Evolutionary conservation across 306 rosid genomes (phyloP), one percentile per base, ranked within the genome.

Genomic region (Hippophae tibetana): DNA sequence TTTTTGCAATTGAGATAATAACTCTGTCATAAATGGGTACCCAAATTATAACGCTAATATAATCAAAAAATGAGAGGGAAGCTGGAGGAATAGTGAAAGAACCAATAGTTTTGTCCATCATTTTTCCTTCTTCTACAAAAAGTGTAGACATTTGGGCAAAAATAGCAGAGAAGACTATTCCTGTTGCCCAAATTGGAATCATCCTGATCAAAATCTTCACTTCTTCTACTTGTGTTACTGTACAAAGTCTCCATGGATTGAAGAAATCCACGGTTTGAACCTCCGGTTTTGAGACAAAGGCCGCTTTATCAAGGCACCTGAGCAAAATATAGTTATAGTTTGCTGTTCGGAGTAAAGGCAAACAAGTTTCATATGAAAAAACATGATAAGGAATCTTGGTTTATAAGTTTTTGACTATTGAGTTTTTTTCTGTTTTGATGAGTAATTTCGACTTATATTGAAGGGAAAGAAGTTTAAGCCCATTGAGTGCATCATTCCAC

Each of bases 271-370:
- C 62, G 27, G 3, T 2, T 26, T 48, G 48, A 26, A 38, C 57
- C 49, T 66, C 72, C 7, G 40, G 23, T 6, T 31, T 62, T n/a
- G 80, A 56, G 1, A 69, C 27, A 10, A 60, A 27, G 26, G 76
- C 59, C 6, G 80, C 80, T 61, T 75, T 75, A 54, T 75, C 76
- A 52, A 75, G 72, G 53, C 66, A 75, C 62, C 76, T 75, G 61
- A 43, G 42, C 38, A 10, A 46, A 9, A 13, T 25, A 56, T 55
- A 47, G 10, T 56, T 12, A 3, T 3, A 9, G 14, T n/a, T 55
- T 27, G 5, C 2, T 31, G 38, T 4, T 31, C 38, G 0, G 38
- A 31, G 38, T 31, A 31, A 2, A 31, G 38, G 38, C 38, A 31
- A 31, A 31, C 38, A 31, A 31, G 38, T 31, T 4, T 4, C 38